Base-by-base conservation (phyloP, 768 basidiomycete species). In the Phlebiopsis gigantea region DNA sequence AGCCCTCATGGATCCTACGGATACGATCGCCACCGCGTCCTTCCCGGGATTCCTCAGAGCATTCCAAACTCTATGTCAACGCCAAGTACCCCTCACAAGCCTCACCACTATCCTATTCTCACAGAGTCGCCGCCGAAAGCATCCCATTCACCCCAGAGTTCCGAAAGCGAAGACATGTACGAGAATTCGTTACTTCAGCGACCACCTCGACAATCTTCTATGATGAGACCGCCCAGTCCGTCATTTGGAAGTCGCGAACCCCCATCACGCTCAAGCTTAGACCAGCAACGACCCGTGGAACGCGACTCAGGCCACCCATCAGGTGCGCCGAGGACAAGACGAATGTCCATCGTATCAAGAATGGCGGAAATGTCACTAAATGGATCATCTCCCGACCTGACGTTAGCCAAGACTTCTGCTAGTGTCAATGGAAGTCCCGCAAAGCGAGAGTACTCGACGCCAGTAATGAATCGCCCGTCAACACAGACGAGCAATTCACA, bases 131-230 rank as follows among this genome's bases (percentile, higher is more conserved):
- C 21, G n/a, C 22, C 22, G 8, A 39, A 39, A 9, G 12, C 12
- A 12, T 39, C 34, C 10, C 42, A 58, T 6, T 58, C 57, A 8
- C 51, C 57, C 5, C 9, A 34, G 6, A 55, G 56, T 30, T 61
- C 60, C 14, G 60, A 61, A 17, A 57, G 52, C 57, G 60, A 61
- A 22, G 60, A 61, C 22, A 49, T 61, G 51, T 51, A 57, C 48
- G 56, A 57, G 41, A 57, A 61, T 28, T 22, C 56, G 14, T 25
- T 61, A 15, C 53, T 61, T 4, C 25, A 41, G 19, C 46, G 53
- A 2, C 58, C 53, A 1, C 45, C 26, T 34, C 31, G 14, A 25
- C 42, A 46, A 21, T 19, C 19, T 19, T 39, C 58, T 43, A 26
- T 4, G 29, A 12, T 7, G 7, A 41, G 47, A 15, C 30, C 58